Evolutionary conservation across 805 yeast species (phyloP).

Genomic region (Hanseniaspora taiwanica): DNA sequence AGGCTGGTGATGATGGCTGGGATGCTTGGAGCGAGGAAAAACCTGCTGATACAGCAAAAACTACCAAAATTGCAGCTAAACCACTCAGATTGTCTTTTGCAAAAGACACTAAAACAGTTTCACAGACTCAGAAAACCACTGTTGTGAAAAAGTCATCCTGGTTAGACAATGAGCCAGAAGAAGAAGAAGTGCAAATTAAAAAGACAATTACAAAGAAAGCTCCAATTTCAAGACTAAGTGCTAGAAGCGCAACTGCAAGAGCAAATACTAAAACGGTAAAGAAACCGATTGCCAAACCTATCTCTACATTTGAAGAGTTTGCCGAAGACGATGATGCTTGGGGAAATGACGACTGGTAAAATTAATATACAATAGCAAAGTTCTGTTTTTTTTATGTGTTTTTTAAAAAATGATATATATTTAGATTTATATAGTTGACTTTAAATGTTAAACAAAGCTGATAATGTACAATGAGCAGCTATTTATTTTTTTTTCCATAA

Average conservation of each 20-base stretch:
- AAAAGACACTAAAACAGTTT: no score
- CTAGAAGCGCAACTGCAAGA: not conserved
- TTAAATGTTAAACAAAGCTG: no score
- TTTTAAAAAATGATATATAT: not conserved
- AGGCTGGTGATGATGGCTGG: conserved; percentile 6
- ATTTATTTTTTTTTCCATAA: not conserved
- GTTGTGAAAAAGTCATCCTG: conserved; percentile 6
- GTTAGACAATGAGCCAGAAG: conserved; percentile 6
- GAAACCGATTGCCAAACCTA: conserved; percentile 3
- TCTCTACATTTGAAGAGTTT: conserved; percentile 2
- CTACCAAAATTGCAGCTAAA: not conserved
- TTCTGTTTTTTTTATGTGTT: no score
- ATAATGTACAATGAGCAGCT: no score
- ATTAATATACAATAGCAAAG: not conserved
- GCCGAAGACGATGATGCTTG: conserved; percentile 13
- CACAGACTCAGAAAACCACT: not conserved
- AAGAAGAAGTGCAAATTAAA: not conserved
- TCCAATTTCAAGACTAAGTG: not conserved
- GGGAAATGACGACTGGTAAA: conserved; percentile 16
- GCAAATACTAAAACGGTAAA: conserved; percentile 7
- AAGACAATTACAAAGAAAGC: not conserved
- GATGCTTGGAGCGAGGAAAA: not conserved
- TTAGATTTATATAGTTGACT: not conserved
- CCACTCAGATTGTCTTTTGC: no score
- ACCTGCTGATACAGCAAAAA: not conserved